Evolutionary conservation across 2,329 filamentous ascomycete species (phyloP).

Genomic region (Exophiala calicioides): DNA sequence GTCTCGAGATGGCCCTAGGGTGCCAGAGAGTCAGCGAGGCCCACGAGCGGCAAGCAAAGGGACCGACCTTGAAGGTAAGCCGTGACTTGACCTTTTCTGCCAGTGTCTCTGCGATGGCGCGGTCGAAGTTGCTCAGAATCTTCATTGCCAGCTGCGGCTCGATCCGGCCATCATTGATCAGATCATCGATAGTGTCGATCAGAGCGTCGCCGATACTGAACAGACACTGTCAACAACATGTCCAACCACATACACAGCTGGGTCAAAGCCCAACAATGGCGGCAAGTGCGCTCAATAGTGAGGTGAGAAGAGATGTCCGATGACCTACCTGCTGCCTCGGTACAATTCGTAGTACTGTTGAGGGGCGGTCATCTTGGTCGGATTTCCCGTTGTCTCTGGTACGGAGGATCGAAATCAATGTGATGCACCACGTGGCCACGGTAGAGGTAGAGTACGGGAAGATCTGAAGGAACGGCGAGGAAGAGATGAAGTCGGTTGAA

Average conservation of each 20-base stretch:
- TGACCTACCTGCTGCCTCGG: conserved; percentile 85
- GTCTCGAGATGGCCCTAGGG: conserved; percentile 89
- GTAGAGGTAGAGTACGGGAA: too few species aligned
- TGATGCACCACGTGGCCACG: too few species aligned
- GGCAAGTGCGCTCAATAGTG: neutral
- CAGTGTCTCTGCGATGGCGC: conserved; percentile 85
- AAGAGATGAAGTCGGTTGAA: too few species aligned
- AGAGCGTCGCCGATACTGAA: conserved; percentile 85
- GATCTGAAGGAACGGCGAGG: too few species aligned
- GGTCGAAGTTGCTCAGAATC: conserved; percentile 93
- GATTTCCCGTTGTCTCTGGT: too few species aligned
- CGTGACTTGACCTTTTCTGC: conserved; percentile 90
- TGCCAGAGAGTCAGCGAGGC: conserved; percentile 9
- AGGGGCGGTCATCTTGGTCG: conserved; percentile 45
- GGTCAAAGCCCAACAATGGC: neutral
- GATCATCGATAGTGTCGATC: conserved; percentile 93
- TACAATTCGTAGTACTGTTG: conserved; percentile 86
- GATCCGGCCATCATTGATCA: conserved; percentile 92
- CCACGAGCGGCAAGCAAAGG: neutral
- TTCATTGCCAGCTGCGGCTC: conserved; percentile 99
- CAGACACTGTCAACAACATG: conserved; percentile 27
- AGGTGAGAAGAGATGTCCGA: too few species aligned
- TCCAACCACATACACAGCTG: neutral
- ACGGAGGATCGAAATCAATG: too few species aligned
- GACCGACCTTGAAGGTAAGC: conserved; percentile 83